Percentiles rank a stretch among this genome's conserved stretches.
These are phyloP conservation scores for Rhizopus sp. DNA, from an alignment of 371 early-diverging fungal genomes.

Conservation along the genomic window DNA sequence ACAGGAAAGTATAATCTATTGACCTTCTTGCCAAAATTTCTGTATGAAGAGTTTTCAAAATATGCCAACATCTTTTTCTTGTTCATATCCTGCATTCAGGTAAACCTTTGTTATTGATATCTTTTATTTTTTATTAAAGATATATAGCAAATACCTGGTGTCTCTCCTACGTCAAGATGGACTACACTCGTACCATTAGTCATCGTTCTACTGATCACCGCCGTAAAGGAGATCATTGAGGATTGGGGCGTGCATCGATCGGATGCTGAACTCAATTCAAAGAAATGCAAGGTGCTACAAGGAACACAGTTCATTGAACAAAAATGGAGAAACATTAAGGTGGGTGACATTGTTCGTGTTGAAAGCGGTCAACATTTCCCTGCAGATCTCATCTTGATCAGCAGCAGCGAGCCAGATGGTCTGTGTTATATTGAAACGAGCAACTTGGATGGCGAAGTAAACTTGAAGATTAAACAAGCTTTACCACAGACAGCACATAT, in stretches of 20 bases:
- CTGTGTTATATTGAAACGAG: constrained; percentile 95
- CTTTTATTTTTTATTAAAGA: not conserved
- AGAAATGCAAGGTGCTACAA: constrained; percentile 65
- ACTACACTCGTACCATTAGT: constrained; percentile 93
- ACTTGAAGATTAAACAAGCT: constrained; percentile 90
- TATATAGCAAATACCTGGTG: constrained; percentile 83
- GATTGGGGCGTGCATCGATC: constrained; percentile 81
- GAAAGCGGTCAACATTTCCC: constrained; percentile 88
- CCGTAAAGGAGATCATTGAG: constrained; percentile 96
- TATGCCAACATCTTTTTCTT: constrained; percentile 95
- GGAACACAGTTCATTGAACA: constrained; percentile 64
- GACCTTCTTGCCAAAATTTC: constrained; percentile 90
- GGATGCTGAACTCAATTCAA: constrained; percentile 77
- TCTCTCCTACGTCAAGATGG: constrained; percentile 83
- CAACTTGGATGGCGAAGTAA: constrained; percentile 95
- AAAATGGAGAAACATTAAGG: constrained; percentile 78
- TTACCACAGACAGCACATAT: constrained; percentile 69
- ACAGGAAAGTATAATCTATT: constrained; percentile 89
- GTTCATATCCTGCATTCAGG: constrained; percentile 85
- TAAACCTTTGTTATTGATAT: constrained; percentile 22
- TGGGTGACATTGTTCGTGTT: constrained; percentile 91
- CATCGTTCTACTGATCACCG: constrained; percentile 91
- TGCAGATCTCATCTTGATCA: constrained; percentile 87
- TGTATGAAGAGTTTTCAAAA: constrained; percentile 93
- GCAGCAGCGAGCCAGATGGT: constrained; percentile 85